These are phyloP conservation scores for Sporothrix curviconia DNA, from an alignment of 2,329 filamentous ascomycete species.

Conservation along the genomic window DNA sequence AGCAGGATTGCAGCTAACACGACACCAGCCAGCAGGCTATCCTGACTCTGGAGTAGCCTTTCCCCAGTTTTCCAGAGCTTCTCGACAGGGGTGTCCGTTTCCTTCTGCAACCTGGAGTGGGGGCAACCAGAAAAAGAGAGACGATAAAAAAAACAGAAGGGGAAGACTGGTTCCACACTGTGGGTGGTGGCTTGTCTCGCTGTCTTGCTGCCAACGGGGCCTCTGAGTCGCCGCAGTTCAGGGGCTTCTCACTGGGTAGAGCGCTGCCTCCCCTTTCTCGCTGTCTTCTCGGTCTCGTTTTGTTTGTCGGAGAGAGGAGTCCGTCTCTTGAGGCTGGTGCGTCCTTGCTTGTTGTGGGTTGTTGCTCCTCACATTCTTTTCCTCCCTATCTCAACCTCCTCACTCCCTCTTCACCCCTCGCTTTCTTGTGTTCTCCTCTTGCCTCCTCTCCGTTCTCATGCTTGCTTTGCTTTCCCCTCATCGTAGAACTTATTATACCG, in stretches of 20 bases:
- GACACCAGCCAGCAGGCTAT: slow-evolving; percentile 1
- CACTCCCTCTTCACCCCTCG: neutral
- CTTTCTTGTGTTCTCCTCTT: neutral
- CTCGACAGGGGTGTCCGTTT: neutral
- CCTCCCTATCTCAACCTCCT: neutral
- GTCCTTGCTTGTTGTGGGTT: neutral
- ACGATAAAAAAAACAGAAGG: neutral
- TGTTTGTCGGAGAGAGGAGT: neutral
- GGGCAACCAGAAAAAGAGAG: neutral
- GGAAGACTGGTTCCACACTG: neutral
- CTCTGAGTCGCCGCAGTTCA: too few relatives aligned
- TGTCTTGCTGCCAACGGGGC: neutral
- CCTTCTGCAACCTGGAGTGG: slow-evolving; percentile 5
- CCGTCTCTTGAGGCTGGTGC: neutral
- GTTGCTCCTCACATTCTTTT: neutral
- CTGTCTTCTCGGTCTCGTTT: neutral
- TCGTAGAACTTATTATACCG: neutral
- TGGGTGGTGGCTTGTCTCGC: neutral
- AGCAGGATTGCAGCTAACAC: slow-evolving; percentile 8
- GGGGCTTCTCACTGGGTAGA: too few relatives aligned
- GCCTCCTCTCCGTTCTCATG: neutral
- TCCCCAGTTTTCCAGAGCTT: slow-evolving; percentile 9
- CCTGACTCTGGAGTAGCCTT: neutral
- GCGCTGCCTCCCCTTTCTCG: neutral
- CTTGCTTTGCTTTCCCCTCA: neutral